Evolutionary conservation across 768 basidiomycete species (phyloP), one percentile per base, ranked within the genome.

Genomic region (Trametes cinnabarina): DNA sequence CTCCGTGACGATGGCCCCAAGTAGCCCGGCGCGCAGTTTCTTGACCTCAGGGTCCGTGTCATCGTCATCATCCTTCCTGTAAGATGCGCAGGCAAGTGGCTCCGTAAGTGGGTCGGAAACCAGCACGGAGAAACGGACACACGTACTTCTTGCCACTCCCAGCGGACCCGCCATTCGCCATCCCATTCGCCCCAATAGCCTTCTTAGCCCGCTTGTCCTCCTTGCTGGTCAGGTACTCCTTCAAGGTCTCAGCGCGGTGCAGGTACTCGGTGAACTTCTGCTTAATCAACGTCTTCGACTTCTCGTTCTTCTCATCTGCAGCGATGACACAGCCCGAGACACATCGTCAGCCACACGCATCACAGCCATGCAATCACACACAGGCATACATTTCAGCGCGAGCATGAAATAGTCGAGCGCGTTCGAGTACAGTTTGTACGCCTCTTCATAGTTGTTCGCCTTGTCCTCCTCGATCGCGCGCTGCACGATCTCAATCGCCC

Each of bases 371-470:
- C 7, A 17, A 8, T 17, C 9, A 23, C 17, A 12, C 30, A 32
- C 22, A 35, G 25, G 74, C 84, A 57, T 63, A 94, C 94, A 95
- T 74, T 94, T 95, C 70, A 93, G 79, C 9, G 95, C 94, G 63
- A 98, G 90, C 90, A 98, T 93, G 73, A 99, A 99, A 71, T 96
- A 99, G 70, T 99, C 97, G 58, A 98, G 82, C 1, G 92, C 82
- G 79, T 98, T 96, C 78, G 90, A 88, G 75, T 97, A 97, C 63
- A 86, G 83, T 76, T 91, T 95, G 83, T 92, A 96, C 19, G 95
- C 95, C 67, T 95, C 94, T 6, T 83, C 77, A 76, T 98, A 99
- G 74, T 97, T 92, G 73, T 90, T 87, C 72, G 94, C 94, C 60
- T 82, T 80, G 75, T 99, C 97, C 61, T 92, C 88, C 56, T 94